These are phyloP conservation scores for Babesia microti DNA, from an alignment of 169 alveolate species.

Conservation along the genomic window DNA sequence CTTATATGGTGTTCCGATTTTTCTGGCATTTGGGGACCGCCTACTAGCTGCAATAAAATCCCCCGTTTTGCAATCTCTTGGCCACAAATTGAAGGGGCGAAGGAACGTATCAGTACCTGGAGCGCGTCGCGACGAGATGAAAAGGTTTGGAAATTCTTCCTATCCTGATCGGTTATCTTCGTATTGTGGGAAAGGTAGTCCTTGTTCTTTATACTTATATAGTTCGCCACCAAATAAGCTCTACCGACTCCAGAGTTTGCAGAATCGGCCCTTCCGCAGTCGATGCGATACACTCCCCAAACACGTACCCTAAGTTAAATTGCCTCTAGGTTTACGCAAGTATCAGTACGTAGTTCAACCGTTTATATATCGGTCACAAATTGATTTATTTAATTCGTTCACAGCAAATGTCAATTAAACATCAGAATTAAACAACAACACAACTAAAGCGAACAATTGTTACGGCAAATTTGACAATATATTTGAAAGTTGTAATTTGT, in stretches of 20 bases:
- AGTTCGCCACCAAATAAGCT: slow-evolving; percentile 84
- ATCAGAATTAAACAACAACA: too few species aligned
- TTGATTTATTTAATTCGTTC: too few species aligned
- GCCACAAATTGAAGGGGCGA: slow-evolving; percentile 97
- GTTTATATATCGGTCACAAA: too few species aligned
- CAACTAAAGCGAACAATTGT: too few species aligned
- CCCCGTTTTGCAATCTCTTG: slow-evolving; percentile 86
- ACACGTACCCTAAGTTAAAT: slow-evolving; percentile 93
- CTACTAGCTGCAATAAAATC: slow-evolving; percentile 79
- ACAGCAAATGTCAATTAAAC: too few species aligned
- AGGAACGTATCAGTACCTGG: slow-evolving; percentile 79
- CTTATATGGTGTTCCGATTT: slow-evolving; percentile 80
- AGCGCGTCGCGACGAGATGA: slow-evolving; percentile 70
- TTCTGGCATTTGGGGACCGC: slow-evolving; percentile 81
- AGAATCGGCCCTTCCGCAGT: slow-evolving; percentile 62
- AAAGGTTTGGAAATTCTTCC: slow-evolving; percentile 43
- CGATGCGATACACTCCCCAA: slow-evolving; percentile 89
- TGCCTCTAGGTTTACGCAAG: too few species aligned
- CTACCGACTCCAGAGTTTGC: slow-evolving; percentile 76
- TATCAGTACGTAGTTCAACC: too few species aligned
- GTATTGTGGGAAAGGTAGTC: slow-evolving; percentile 29
- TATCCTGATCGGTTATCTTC: slow-evolving; percentile 56
- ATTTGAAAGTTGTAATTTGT: too few species aligned
- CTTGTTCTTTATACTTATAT: slow-evolving; percentile 56
- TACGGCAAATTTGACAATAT: too few species aligned